These are phyloP conservation scores for Podosphaera aphanis DNA, from an alignment of 2,329 filamentous ascomycete genomes.

Conservation along the genomic window DNA sequence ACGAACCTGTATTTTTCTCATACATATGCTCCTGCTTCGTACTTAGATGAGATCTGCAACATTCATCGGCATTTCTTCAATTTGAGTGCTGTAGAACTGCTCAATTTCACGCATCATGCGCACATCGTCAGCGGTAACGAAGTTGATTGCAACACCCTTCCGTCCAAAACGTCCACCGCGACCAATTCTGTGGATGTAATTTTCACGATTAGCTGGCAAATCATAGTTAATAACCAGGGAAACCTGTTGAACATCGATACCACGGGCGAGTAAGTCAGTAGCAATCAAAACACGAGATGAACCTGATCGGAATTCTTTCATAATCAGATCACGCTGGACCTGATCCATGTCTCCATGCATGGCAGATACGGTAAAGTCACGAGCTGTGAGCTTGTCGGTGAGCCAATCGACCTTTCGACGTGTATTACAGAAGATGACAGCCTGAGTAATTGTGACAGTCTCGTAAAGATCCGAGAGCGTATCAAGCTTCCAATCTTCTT, in stretches of 20 bases:
- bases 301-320: slow-evolving; percentile 99
- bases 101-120: slow-evolving; percentile 99
- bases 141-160: slow-evolving; percentile 99
- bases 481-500: slow-evolving; percentile 99
- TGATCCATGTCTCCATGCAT: slow-evolving; percentile 99
- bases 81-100: slow-evolving; percentile 99
- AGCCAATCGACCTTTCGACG: slow-evolving; percentile 99
- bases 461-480: slow-evolving; percentile 97
- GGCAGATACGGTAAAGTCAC: slow-evolving; percentile 97
- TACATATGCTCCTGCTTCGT: too few species aligned
- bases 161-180: slow-evolving; percentile 98
- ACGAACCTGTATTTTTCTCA: too few species aligned
- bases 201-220: slow-evolving; percentile 93
- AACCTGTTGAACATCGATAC: slow-evolving; percentile 99
- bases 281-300: slow-evolving; percentile 97
- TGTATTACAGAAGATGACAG: slow-evolving; percentile 99
- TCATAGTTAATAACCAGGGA: slow-evolving; percentile 99
- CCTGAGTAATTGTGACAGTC: slow-evolving; percentile 97
- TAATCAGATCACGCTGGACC: slow-evolving; percentile 91
- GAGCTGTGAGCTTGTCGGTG: slow-evolving; percentile 93
- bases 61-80: slow-evolving; percentile 99
- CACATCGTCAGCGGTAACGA: slow-evolving; percentile 95
- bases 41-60: slow-evolving; percentile 56
- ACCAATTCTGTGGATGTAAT: slow-evolving; percentile 99
- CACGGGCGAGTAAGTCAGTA: slow-evolving; percentile 91